phyloP scores from a whole-genome alignment of 495 filamentous ascomycete species.

The Penicillium turbatum region DNA sequence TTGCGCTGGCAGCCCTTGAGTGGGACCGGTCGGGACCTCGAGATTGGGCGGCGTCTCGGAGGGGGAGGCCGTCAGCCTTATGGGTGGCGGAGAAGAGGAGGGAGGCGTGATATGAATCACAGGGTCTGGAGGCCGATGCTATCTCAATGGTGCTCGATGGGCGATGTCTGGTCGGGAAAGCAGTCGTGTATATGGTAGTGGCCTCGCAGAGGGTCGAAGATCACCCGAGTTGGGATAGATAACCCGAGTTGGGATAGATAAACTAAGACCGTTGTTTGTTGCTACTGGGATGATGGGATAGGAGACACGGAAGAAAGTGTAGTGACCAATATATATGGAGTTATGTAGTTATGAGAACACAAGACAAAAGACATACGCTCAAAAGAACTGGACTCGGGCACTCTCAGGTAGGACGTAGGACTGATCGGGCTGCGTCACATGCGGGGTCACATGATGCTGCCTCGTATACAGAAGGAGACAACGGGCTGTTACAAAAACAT shows the following conservation, averaged over 20 bases:
- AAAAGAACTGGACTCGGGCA: slow-evolving; percentile 1
- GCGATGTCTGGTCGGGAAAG: not conserved
- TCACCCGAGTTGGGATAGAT: not conserved
- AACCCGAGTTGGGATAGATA: not conserved
- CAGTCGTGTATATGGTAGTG: not conserved
- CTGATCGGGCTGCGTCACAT: slow-evolving; percentile 9
- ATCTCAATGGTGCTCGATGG: not conserved
- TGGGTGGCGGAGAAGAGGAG: not conserved
- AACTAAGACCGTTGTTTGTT: too few species aligned
- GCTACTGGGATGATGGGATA: not conserved
- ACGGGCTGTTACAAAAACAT: not conserved
- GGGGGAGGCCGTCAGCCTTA: slow-evolving; percentile 22
- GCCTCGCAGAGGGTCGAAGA: not conserved
- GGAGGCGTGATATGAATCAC: not conserved
- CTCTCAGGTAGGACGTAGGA: not conserved
- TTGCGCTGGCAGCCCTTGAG: slow-evolving; percentile 17
- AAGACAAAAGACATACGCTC: not conserved
- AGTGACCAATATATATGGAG: not conserved
- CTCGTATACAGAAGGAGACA: not conserved
- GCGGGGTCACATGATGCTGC: slow-evolving; percentile 10
- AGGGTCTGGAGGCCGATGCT: not conserved
- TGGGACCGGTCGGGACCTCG: slow-evolving; percentile 19
- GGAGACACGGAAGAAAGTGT: not conserved
- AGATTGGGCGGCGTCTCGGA: slow-evolving; percentile 24
- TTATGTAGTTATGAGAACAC: not conserved